These are phyloP conservation scores for Acer saccharum DNA, from an alignment of 345 rosid species.

Conservation along the genomic window DNA sequence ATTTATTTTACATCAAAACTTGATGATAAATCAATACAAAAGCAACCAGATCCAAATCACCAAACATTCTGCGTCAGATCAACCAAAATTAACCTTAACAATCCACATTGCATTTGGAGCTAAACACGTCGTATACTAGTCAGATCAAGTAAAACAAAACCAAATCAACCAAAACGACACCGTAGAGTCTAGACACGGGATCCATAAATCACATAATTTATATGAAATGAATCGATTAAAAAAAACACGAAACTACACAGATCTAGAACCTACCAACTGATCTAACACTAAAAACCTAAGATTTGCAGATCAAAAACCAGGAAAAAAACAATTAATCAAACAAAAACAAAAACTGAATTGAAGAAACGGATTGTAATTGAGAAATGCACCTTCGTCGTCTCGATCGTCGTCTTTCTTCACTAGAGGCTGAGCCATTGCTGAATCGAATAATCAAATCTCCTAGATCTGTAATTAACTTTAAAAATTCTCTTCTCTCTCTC, in stretches of 20 bases:
- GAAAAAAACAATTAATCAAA: background rate
- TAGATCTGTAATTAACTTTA: slow-evolving; percentile 23
- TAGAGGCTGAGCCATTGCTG: slow-evolving; percentile 88
- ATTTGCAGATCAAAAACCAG: slow-evolving; percentile 3
- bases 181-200: background rate
- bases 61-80: slow-evolving; percentile 17
- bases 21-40: background rate
- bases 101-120: slow-evolving; percentile 28
- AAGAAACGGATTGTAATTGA: slow-evolving; percentile 14
- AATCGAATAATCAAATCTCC: slow-evolving; percentile 16
- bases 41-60: slow-evolving; percentile 21
- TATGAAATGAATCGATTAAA: background rate
- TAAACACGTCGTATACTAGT: background rate
- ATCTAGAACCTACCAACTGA: slow-evolving; percentile 50
- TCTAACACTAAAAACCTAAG: slow-evolving; percentile 24
- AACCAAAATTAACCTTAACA: slow-evolving; percentile 9
- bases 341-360: background rate
- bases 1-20: background rate
- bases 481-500: background rate
- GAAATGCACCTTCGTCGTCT: slow-evolving; percentile 83
- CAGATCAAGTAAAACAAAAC: slow-evolving; percentile 32
- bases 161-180: slow-evolving; percentile 14
- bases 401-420: slow-evolving; percentile 98
- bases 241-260: slow-evolving; percentile 33
- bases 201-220: background rate